Evolutionary conservation across 2,329 filamentous ascomycete genomes (phyloP), one percentile per base, ranked within the genome.

Genomic region (Colletotrichum lini): DNA sequence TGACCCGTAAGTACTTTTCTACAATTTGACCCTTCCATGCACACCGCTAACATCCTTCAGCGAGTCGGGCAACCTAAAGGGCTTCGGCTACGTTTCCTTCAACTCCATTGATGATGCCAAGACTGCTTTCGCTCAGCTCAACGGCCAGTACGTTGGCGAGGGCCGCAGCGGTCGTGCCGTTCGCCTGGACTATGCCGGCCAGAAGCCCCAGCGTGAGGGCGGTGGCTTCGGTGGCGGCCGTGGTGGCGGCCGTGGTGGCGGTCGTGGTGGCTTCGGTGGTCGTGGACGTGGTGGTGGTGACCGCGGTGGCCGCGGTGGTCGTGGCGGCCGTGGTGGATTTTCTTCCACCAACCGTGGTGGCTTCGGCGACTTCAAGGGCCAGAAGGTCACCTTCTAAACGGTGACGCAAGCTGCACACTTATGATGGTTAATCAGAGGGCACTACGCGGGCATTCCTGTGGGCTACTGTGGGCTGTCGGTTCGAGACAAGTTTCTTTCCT

Each of bases 71-170:
- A 90, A 91, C 77, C 91, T 92, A 80, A 98, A 98, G 91, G 95
- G 95, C 69, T 98, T 97, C 82, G 95, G 94, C 66, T 98, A 98
- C 81, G 92, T 98, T 74, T 92, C 92, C 79, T 98, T 96, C 87
- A 85, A 86, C 76, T 93, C 92, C 21, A 82, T 96, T 73, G 94
- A 97, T 38, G 95, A 98, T 78, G 94, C 95, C 78, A 93, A 92
- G 84, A 84, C 86, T 77, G 95, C 91, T 30, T 90, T 94, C 76
- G 87, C 92, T 77, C 84, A 87, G 68, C 88, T 94, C 80, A 91
- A 93, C 76, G 94, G 94, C 74, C 86, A 86, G 67, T 82, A 88
- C 72, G 86, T 90, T 73, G 88, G 89, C 62, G 80, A 84, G 75
- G 91, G 94, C 71, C 88, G 96, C 77, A 88, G 86, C 74, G 90